Conservation (phyloP, 2,329 filamentous ascomycete genomes). For the Nannizzia gypsea region DNA sequence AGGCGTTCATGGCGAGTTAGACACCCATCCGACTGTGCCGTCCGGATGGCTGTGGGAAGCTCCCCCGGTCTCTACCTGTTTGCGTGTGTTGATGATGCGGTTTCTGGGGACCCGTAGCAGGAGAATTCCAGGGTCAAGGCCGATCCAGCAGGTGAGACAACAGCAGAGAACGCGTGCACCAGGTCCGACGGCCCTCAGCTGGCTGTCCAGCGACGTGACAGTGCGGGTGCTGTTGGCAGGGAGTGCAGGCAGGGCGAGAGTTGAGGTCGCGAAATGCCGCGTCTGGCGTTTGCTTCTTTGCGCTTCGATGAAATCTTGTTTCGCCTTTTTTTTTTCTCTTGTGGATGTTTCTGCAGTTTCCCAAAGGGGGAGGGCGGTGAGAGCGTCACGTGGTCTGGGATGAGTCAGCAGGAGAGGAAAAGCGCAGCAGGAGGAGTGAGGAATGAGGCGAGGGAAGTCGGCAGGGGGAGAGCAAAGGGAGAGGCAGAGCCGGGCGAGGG, state of each 20-base stretch:
- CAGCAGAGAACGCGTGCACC: no score
- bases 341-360: slow-evolving; percentile 3
- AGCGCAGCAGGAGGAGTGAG: not conserved
- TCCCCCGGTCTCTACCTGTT: not conserved
- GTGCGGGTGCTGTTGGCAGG: not conserved
- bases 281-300: not conserved
- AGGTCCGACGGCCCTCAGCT: no score
- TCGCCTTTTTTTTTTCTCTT: not conserved
- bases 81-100: not conserved
- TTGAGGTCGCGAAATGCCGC: not conserved
- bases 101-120: not conserved
- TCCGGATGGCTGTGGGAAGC: not conserved
- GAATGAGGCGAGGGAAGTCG: not conserved
- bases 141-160: not conserved
- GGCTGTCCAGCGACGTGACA: no score
- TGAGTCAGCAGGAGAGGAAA: not conserved
- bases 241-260: not conserved
- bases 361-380: not conserved
- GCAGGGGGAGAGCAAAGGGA: not conserved
- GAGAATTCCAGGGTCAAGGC: not conserved
- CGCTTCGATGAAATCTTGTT: not conserved
- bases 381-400: not conserved
- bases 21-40: slow-evolving; percentile 14
- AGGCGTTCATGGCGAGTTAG: slow-evolving; percentile 40
- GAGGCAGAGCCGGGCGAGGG: not conserved